Evolutionary conservation across 495 filamentous ascomycete genomes (phyloP).

Genomic region (Penicillium waksmanii): DNA sequence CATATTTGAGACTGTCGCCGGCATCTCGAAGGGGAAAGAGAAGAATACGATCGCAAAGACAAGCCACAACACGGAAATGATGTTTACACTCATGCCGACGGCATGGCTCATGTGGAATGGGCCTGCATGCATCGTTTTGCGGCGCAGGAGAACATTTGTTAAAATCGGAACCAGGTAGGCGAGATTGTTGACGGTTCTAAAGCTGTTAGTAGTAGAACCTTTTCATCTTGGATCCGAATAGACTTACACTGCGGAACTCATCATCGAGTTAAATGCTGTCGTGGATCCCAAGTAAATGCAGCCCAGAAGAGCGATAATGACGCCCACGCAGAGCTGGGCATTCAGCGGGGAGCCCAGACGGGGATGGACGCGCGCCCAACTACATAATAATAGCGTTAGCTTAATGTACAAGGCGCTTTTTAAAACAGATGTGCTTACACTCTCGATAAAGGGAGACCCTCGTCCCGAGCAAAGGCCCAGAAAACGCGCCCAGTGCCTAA

Average conservation of each 20-base stretch:
- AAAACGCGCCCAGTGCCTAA: slow-evolving; percentile 64
- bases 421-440: slow-evolving; percentile 21
- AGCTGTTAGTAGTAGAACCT: slow-evolving; percentile 6
- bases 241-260: slow-evolving; percentile 59
- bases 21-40: slow-evolving; percentile 68
- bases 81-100: slow-evolving; percentile 40
- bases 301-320: slow-evolving; percentile 65
- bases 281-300: slow-evolving; percentile 69
- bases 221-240: not conserved
- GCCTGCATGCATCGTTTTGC: slow-evolving; percentile 39
- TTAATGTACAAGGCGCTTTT: not conserved
- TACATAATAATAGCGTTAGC: slow-evolving; percentile 2
- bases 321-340: slow-evolving; percentile 62
- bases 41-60: slow-evolving; percentile 63
- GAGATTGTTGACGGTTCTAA: slow-evolving; percentile 42
- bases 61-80: slow-evolving; percentile 38
- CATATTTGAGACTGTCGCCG: slow-evolving; percentile 61
- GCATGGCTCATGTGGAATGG: slow-evolving; percentile 35
- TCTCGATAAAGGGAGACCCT: slow-evolving; percentile 43
- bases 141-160: slow-evolving; percentile 38
- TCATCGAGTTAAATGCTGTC: slow-evolving; percentile 70
- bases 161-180: slow-evolving; percentile 41
- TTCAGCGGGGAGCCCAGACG: slow-evolving; percentile 49
- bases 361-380: slow-evolving; percentile 34
- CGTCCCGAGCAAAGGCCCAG: slow-evolving; percentile 78